phyloP scores from a whole-genome alignment of 441 rosid species.

The Adansonia grandidieri region DNA sequence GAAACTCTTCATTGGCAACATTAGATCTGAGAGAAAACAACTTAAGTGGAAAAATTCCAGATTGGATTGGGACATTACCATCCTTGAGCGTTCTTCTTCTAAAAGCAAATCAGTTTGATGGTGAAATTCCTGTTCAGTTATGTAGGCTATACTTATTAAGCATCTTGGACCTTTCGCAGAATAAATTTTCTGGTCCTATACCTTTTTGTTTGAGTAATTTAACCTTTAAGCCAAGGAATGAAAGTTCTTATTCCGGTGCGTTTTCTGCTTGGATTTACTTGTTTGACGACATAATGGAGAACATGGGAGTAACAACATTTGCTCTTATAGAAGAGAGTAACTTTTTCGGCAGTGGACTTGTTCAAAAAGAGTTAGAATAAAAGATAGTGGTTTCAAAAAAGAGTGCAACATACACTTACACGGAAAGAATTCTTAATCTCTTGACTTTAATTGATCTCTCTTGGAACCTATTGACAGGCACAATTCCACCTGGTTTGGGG shows the following conservation, averaged over 20 bases:
- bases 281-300: background rate
- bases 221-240: background rate
- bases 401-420: background rate
- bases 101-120: background rate
- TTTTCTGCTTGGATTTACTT: too few relatives aligned
- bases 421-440: background rate
- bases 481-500: background rate
- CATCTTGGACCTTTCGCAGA: background rate
- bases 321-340: background rate
- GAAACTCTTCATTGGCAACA: background rate
- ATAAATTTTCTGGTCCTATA: slow-evolving; percentile 16
- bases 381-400: background rate
- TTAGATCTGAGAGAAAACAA: background rate
- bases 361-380: too few relatives aligned
- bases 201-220: slow-evolving; percentile 8
- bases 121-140: background rate
- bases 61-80: background rate
- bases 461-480: background rate
- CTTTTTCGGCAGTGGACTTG: too few relatives aligned
- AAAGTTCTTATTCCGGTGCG: too few relatives aligned
- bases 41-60: background rate
- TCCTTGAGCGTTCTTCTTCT: background rate
- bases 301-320: background rate
- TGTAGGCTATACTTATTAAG: background rate
- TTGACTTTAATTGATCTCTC: slow-evolving; percentile 12